Evolutionary conservation across 768 basidiomycete genomes (phyloP), one percentile per base, ranked within the genome.

Genomic region (Podaxis sp.): DNA sequence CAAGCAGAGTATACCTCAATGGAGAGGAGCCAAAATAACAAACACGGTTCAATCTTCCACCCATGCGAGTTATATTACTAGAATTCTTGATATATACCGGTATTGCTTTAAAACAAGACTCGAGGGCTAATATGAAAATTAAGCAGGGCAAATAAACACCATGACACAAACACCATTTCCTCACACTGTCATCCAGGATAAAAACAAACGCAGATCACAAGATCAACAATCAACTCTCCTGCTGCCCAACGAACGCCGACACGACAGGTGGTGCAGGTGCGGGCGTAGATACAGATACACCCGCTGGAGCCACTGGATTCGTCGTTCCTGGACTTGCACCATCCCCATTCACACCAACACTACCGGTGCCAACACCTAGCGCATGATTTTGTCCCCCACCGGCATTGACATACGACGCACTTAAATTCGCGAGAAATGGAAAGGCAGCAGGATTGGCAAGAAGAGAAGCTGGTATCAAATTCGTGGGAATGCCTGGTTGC

Each of bases 221-320:
- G 8, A 19, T 19, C 43, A 17, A 55, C n/a, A 15, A 36, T 61
- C 43, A 61, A 37, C 60, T 55, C 11, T 55, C 53, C 15, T 55
- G 52, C 22, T 61, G 60, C 15, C 60, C 52, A 19, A 61, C 43
- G 40, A 61, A 54, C 11, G 53, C 52, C n/a, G 60, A 33, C 17
- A 33, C 29, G 24, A 49, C 33, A 55, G 60, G 53, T 15, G 60
- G 52, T 9, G 43, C 17, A 29, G 17, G 15, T 24, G 37, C 38
- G 3, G 54, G 54, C 22, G 51, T 33, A 33, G 59, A 25, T 15
- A 46, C 19, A 41, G 59, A 3, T 22, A 22, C 36, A 19, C n/a
- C 25, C 17, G 27, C 8, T 9, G 60, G 46, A 5, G 19, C 43
- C 4, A 46, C 53, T n/a, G 24, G 17, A 24, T 4, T n/a, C 7